Base-by-base conservation (phyloP, 1,284 basidiomycete genomes). In the Ganoderma multipileum region DNA sequence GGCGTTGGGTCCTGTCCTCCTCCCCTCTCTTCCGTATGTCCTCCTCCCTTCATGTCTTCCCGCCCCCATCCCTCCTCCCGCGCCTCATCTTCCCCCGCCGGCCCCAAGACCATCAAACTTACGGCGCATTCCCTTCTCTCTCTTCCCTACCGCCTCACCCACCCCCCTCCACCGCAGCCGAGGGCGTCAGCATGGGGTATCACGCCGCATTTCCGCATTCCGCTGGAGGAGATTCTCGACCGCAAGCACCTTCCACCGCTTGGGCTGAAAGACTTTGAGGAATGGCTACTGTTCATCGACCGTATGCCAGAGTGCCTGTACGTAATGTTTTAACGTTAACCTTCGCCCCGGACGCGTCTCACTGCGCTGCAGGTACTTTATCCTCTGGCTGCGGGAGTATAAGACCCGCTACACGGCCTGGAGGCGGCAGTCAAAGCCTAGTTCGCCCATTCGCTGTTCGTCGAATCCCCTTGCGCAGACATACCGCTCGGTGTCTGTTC, bases 181-280 rank as follows among this genome's bases (percentile, higher is more conserved):
- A 89, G 89, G 78, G 86, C 89, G 63, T 90, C 90, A 8, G 7
- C 63, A 1, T 91, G 86, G 71, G 85, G 87, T 83, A 75, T 76
- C 59, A 74, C 73, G 20, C 76, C 76, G 64, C 79, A 76, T 38
- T 73, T 89, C 74, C 81, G 87, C 67, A 85, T 93, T 71, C 83
- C 83, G 36, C 84, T 93, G 55, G 88, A 92, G 58, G 91, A 93
- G 76, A 86, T 93, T 6, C 83, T 93, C 65, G 84, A 89, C 63
- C 84, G 90, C 70, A 89, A 88, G 69, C 91, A 92, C 76, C 82
- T 93, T 0, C 91, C 91, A 0, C 91, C 91, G 3, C 85, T 93
- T 11, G 90, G 89, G 47, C 83, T 93, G 72, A 93, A 93, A 78
- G 92, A 93, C 78, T 88, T 93, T 68, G 91, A 93, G 80, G 92